Percentiles rank a stretch among this genome's conserved stretches.
These are phyloP conservation scores for Calycina herbarum DNA, from an alignment of 2,329 filamentous ascomycete species.

Conservation along the genomic window DNA sequence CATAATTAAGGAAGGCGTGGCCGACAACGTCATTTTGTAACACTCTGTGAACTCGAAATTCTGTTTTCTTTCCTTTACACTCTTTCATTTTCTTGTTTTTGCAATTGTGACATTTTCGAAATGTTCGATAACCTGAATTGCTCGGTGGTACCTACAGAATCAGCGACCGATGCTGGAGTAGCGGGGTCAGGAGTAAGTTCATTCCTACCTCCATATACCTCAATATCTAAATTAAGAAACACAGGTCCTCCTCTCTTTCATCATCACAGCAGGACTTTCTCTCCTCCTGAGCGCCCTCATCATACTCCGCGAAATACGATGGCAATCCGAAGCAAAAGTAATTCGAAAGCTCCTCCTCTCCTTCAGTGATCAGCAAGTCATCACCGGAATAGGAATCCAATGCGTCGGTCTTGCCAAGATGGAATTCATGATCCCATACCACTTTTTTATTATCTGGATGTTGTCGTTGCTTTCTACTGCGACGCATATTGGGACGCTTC, in stretches of 20 bases:
- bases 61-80: conserved; percentile 1
- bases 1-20: conserved; percentile 1
- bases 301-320: conserved; percentile 53
- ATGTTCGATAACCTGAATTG: conserved; percentile 17
- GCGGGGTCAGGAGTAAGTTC: conserved; percentile 55
- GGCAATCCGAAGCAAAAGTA: conserved; percentile 50
- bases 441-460: conserved; percentile 73
- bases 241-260: conserved; percentile 64
- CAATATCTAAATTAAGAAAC: conserved; percentile 12
- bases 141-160: conserved; percentile 15
- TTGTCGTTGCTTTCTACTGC: conserved; percentile 63
- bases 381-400: conserved; percentile 69
- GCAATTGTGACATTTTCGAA: neutral
- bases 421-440: conserved; percentile 60
- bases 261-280: conserved; percentile 60
- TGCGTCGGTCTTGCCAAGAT: conserved; percentile 61
- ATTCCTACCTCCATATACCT: too few species aligned
- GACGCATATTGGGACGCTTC: conserved; percentile 63
- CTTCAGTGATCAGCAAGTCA: conserved; percentile 68
- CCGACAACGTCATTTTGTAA: neutral
- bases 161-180: conserved; percentile 53
- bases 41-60: neutral
- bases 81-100: neutral
- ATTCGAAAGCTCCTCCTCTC: conserved; percentile 63
- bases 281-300: conserved; percentile 56